Percentiles rank a stretch among this genome's conserved stretches.
These are phyloP conservation scores for Aspergillus pseudoviridinutans DNA, from an alignment of 2,329 filamentous ascomycete genomes.

Conservation along the genomic window DNA sequence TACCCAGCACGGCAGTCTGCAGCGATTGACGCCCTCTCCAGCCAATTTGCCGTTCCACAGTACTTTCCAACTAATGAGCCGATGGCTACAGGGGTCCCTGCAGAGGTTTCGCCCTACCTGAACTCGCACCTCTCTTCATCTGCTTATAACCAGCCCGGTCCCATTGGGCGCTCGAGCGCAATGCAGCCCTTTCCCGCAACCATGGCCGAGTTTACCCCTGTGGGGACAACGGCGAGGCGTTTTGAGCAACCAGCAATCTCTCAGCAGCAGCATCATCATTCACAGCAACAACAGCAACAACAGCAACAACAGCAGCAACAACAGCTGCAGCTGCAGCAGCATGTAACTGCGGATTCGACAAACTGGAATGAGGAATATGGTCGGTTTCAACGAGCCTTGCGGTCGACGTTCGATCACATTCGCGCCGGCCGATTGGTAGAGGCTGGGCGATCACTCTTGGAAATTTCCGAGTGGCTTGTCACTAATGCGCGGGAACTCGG, in stretches of 20 bases:
- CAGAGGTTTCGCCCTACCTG: constrained; percentile 59
- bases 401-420: constrained; percentile 68
- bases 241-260: constrained; percentile 28
- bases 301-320: constrained; percentile 22
- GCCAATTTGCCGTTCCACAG: constrained; percentile 64
- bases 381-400: constrained; percentile 53
- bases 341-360: constrained; percentile 41
- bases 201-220: constrained; percentile 48
- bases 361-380: constrained; percentile 65
- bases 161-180: constrained; percentile 49
- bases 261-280: constrained; percentile 15
- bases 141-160: constrained; percentile 59
- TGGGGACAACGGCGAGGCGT: constrained; percentile 33
- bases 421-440: constrained; percentile 58
- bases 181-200: constrained; percentile 49
- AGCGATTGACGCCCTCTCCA: constrained; percentile 71
- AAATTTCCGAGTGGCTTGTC: constrained; percentile 64
- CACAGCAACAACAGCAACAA: constrained; percentile 20
- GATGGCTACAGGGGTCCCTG: constrained; percentile 57
- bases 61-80: constrained; percentile 69
- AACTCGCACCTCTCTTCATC: constrained; percentile 58
- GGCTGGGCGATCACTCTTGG: constrained; percentile 55
- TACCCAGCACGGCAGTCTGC: constrained; percentile 73
- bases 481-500: constrained; percentile 63
- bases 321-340: too few relatives aligned